Base-by-base conservation (phyloP, 805 yeast genomes). In the Wickerhamiella nectarea region DNA sequence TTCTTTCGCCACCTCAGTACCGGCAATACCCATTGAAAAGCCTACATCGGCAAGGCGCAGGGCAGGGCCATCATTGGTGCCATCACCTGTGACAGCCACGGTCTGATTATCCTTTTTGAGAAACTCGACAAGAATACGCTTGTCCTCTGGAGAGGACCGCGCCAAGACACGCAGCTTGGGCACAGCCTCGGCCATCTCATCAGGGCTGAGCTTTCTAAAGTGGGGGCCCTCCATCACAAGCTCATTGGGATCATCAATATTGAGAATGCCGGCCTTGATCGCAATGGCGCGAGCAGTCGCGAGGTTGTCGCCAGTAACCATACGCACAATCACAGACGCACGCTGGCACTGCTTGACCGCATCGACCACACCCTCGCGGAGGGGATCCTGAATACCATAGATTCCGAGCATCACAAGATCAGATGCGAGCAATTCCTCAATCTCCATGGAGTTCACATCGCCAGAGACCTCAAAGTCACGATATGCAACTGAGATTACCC, bases 41-140 rank as follows among this genome's bases (percentile, higher is more conserved):
- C 99, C 99, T 46, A 91, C 94, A 64, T 91, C 97, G 0, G 98
- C 99, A 47, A 87, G 69, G 57, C 89, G 85, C 57, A 91, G 71
- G 3, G 98, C 97, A 12, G 96, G 96, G 0, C 97, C 98, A 70
- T 91, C 99, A 61, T 91, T 91, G 7, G 97, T 89, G 63, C 99
- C 99, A 61, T 91, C 99, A 58, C 98, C 99, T 31, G 99, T 91
- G 28, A 89, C 97, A 1, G 98, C 98, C 40, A 91, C 98, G 28
- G 89, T 94, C 57, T 91, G 96, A 19, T 93, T 94, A 57, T 76
- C 69, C 29, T 70, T 67, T 55, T 80, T 78, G 53, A 91, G 68
- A 10, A 86, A 77, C 49, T 80, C 82, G 28, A 93, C 98, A 36
- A 91, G 69, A 22, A 83, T 66, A 46, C 94, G 69, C 63, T 91